Base-by-base conservation (phyloP, 768 basidiomycete species). In the Mycena olivaceomarginata region DNA sequence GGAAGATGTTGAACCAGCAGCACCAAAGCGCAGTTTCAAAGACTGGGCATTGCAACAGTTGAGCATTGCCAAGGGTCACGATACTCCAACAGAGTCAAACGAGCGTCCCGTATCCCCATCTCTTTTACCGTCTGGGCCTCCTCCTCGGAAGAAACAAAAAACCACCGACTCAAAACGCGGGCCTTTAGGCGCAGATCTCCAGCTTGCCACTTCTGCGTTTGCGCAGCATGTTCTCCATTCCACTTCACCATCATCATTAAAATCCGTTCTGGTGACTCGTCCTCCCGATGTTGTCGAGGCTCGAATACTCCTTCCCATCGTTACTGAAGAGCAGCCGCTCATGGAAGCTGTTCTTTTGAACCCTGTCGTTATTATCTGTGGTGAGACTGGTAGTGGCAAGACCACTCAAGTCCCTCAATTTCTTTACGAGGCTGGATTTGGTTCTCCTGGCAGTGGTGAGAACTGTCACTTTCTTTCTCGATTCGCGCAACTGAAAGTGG, bases 371-470 rank as follows among this genome's bases (percentile, higher is more conserved):
- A 91, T 98, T 72, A 93, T 98, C 59, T 91, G 90, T 71, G 91
- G 98, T 84, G 98, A 99, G 88, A 99, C 98, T 18, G 98, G 98
- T 65, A 98, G 96, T 82, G 98, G 98, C 62, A 99, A 99, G 87
- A 99, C 98, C 1, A 99, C 98, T 0, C 98, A 99, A 84, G 93
- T 99, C 9, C 98, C 98, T 13, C 98, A 99, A 84, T 99, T 99
- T 86, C 89, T 99, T n/a, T 99, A 94, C 76, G 98, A 99, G 84
- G 96, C 96, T 25, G 98, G 98, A 0, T 99, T 98, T 83, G 98
- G 98, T 2, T 91, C 92, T 63, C 89, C 93, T 10, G 93, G 90
- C 18, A 96, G 95, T 82, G 96, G 97, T 98, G 83, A 70, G 91
- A 79, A 20, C 57, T 22, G 31, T 75, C 68, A 41, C 10, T 41